These are phyloP conservation scores for Syzygium malaccense DNA, from an alignment of 441 rosid genomes.

Conservation along the genomic window DNA sequence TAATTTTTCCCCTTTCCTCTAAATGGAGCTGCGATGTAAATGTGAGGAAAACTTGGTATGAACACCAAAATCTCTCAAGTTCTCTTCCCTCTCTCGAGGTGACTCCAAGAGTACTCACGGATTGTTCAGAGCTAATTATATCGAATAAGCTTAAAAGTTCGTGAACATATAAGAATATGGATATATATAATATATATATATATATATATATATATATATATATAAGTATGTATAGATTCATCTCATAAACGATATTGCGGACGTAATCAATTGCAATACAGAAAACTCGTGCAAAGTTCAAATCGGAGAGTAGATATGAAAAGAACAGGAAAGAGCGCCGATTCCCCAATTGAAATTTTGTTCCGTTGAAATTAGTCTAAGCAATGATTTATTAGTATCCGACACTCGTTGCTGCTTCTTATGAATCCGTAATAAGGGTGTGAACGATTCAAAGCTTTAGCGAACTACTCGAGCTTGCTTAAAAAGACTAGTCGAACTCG, in stretches of 20 bases:
- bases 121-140: too few relatives aligned
- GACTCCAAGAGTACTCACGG: background rate
- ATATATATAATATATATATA: too few relatives aligned
- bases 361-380: fast-evolving
- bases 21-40: background rate
- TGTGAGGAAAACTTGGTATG: background rate
- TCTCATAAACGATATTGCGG: background rate
- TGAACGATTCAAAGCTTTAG: background rate
- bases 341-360: background rate
- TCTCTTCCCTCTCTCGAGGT: background rate
- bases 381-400: background rate
- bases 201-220: too few relatives aligned
- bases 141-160: background rate
- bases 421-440: background rate
- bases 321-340: fast-evolving
- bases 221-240: background rate
- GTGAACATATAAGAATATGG: background rate
- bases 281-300: background rate
- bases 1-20: too few relatives aligned
- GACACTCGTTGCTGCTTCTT: background rate
- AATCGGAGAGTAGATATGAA: background rate
- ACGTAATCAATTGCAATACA: fast-evolving
- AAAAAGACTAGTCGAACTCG: background rate
- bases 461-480: background rate
- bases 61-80: background rate